Evolutionary conservation across 2,329 filamentous ascomycete genomes (phyloP).

Genomic region (Trichoderma sp.): DNA sequence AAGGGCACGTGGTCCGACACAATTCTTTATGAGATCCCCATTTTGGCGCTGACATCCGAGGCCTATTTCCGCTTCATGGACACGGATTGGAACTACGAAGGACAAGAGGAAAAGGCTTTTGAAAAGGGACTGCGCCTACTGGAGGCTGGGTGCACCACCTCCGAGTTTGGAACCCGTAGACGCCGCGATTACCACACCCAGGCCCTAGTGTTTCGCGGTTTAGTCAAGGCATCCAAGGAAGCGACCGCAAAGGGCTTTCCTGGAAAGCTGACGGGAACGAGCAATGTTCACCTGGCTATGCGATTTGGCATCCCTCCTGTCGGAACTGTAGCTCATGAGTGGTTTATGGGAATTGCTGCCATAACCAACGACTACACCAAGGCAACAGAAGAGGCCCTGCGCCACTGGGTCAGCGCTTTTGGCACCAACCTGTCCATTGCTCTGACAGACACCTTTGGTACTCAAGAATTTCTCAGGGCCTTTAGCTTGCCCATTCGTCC

Average conservation of each 20-base stretch:
- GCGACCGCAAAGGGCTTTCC: constrained; percentile 61
- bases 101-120: constrained; percentile 81
- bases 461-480: constrained; percentile 78
- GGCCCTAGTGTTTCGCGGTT: constrained; percentile 81
- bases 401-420: constrained; percentile 89
- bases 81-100: constrained; percentile 83
- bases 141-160: constrained; percentile 81
- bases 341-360: constrained; percentile 98
- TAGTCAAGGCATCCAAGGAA: constrained; percentile 75
- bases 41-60: constrained; percentile 88
- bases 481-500: constrained; percentile 66
- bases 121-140: constrained; percentile 76
- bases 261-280: constrained; percentile 82
- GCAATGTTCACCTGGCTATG: constrained; percentile 97
- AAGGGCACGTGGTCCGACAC: constrained; percentile 89
- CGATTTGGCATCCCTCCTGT: constrained; percentile 80
- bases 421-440: constrained; percentile 83
- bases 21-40: constrained; percentile 95
- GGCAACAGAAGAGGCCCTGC: constrained; percentile 80
- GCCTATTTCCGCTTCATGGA: constrained; percentile 98
- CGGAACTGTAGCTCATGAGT: constrained; percentile 91
- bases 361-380: constrained; percentile 81
- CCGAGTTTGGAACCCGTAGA: constrained; percentile 88
- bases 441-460: constrained; percentile 95
- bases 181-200: constrained; percentile 94